Conservation (phyloP, 139 green algal genomes). For the Zygnema cylindricum region DNA sequence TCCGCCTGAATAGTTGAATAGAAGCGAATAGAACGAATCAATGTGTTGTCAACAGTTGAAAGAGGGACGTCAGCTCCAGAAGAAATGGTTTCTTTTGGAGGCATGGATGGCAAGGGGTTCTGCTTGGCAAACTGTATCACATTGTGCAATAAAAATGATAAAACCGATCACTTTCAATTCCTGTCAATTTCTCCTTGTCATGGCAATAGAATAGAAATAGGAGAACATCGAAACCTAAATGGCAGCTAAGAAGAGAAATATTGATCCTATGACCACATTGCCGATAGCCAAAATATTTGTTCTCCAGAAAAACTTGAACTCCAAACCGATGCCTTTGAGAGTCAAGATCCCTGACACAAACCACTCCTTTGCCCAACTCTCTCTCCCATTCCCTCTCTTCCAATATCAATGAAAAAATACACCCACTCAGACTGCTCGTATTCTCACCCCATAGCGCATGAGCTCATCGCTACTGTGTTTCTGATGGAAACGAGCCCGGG, state of each 20-base stretch:
- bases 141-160: background rate
- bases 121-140: conserved; percentile 1
- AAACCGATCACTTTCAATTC: background rate
- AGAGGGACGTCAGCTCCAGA: background rate
- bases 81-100: background rate
- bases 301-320: background rate
- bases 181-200: conserved; percentile 8
- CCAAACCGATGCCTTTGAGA: background rate
- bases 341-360: background rate
- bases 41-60: conserved; percentile 7
- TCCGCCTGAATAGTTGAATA: conserved; percentile 86
- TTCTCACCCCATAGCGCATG: conserved; percentile 74
- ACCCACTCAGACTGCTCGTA: background rate
- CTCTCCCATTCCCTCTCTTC: background rate
- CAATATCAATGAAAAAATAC: background rate
- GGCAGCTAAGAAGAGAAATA: background rate
- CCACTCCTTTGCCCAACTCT: conserved; percentile 23
- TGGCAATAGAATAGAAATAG: background rate
- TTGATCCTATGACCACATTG: conserved; percentile 11
- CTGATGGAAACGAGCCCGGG: conserved; percentile 67
- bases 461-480: conserved; percentile 89
- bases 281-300: background rate
- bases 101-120: conserved; percentile 20
- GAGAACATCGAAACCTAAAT: background rate
- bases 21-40: conserved; percentile 66